Evolutionary conservation across 495 filamentous ascomycete species (phyloP).

Genomic region (Tuber calosporum): DNA sequence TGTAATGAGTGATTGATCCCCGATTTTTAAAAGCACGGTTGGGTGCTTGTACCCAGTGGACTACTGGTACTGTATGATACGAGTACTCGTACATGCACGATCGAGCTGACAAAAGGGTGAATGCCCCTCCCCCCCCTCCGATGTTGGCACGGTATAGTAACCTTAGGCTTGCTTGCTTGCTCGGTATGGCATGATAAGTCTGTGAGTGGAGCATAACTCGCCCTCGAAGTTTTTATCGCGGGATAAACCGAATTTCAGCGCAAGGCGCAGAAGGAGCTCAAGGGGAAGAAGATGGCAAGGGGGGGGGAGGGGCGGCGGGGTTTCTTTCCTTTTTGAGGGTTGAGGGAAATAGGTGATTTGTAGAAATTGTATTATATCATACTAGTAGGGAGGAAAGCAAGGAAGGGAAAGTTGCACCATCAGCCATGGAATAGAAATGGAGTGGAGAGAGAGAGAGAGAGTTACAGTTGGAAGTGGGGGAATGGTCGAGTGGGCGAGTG

Average conservation of each 20-base stretch:
- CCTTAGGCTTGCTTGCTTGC: not conserved
- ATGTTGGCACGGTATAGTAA: too few species aligned
- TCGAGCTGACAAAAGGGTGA: not conserved
- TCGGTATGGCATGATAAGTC: not conserved
- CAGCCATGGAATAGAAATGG: conserved; percentile 1
- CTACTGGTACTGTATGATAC: too few species aligned
- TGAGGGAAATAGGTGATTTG: conserved; percentile 4
- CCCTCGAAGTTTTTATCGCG: not conserved
- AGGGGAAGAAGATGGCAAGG: not conserved
- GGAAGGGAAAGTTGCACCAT: conserved; percentile 23
- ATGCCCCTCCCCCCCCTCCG: too few species aligned
- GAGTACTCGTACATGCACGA: not conserved
- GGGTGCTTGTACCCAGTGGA: too few species aligned
- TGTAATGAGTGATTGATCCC: not conserved
- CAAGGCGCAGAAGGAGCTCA: not conserved
- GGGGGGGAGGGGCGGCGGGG: too few species aligned
- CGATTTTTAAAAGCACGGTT: not conserved
- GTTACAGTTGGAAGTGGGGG: not conserved
- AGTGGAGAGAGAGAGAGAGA: too few species aligned
- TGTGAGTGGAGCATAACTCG: not conserved
- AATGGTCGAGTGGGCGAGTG: not conserved
- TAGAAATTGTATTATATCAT: not conserved
- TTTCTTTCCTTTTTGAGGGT: not conserved
- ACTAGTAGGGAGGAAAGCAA: not conserved
- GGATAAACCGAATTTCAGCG: not conserved